Conservation (phyloP, 495 filamentous ascomycete genomes). For the Talaromyces proteolyticus region DNA sequence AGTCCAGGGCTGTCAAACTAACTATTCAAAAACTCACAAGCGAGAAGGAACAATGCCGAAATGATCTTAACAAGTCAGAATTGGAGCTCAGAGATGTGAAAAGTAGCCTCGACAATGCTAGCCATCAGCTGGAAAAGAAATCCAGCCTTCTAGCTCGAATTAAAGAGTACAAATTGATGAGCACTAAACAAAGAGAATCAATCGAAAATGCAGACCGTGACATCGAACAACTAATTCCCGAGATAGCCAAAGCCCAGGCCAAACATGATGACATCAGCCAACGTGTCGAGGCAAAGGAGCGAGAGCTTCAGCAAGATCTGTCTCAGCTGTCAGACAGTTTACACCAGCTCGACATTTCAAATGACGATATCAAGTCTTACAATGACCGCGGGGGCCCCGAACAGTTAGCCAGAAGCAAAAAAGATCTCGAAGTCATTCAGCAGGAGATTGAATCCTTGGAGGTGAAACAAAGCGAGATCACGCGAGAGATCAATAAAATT, state of each 20-base stretch:
- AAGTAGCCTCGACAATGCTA: constrained; percentile 60
- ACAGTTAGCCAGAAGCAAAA: constrained; percentile 62
- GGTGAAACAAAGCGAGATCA: constrained; percentile 59
- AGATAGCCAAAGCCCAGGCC: constrained; percentile 66
- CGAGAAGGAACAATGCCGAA: constrained; percentile 67
- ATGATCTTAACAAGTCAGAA: constrained; percentile 62
- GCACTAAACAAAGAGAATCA: constrained; percentile 57
- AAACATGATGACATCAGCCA: constrained; percentile 69
- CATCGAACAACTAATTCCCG: constrained; percentile 62
- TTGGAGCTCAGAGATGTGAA: constrained; percentile 63
- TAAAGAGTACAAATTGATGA: constrained; percentile 64
- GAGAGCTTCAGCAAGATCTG: constrained; percentile 64
- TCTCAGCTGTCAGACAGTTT: constrained; percentile 65
- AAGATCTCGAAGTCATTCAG: constrained; percentile 62
- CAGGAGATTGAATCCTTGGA: constrained; percentile 59
- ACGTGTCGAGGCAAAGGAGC: constrained; percentile 66
- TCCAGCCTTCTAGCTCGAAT: constrained; percentile 58
- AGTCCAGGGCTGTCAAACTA: constrained; percentile 54
- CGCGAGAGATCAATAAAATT: constrained; percentile 66
- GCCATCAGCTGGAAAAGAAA: constrained; percentile 74
- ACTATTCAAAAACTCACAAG: constrained; percentile 54
- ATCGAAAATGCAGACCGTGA: constrained; percentile 64
- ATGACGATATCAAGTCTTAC: constrained; percentile 76
- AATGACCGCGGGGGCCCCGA: constrained; percentile 65
- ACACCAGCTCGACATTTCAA: constrained; percentile 67